Base-by-base conservation (phyloP, 1,284 basidiomycete genomes). In the Pulchroboletus neoregius region DNA sequence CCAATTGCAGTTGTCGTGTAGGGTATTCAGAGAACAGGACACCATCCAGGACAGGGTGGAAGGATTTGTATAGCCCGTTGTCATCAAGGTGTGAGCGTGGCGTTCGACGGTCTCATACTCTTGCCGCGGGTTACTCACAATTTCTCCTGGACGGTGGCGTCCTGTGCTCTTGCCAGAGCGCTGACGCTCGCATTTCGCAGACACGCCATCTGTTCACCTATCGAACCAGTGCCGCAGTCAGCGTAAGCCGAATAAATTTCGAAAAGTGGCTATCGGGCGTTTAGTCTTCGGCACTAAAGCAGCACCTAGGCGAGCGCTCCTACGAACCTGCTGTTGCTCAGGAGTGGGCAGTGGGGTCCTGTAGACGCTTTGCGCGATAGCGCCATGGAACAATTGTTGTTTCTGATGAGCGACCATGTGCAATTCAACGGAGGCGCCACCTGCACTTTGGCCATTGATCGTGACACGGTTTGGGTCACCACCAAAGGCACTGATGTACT, bases 391-490 rank as follows among this genome's bases (percentile, higher is more conserved):
- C 10, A 79, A 54, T 6, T 58, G 54, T 40, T 68, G 58, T 6
- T 58, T 65, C 13, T 58, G 58, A 49, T 74, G 69, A 9, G 75
- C 71, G 18, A 79, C 68, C 38, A 82, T 67, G 56, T 81, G 80
- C 12, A 82, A 61, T 54, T 78, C 73, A 8, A 82, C 70, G 2
- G 75, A 78, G 26, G 72, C 66, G 0, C 71, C 78, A 9, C 82
- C 83, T 0, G 81, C 82, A 47, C 79, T 81, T 56, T 86, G 68
- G 1, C 82, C 82, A 50, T 79, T 78, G n/a, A n/a, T 80, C 0
- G 80, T 82, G 6, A 81, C 76, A 39, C 68, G 64, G 5, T 42
- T 46, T 6, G 75, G 71, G 56, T 87, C 70, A 2, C 87, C 84
- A 8, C 82, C 85, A 53, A 88, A 88, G 5, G 70, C 68, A 5